Evolutionary conservation across 768 basidiomycete species (phyloP).

Genomic region (Kwoniella heveanensis): DNA sequence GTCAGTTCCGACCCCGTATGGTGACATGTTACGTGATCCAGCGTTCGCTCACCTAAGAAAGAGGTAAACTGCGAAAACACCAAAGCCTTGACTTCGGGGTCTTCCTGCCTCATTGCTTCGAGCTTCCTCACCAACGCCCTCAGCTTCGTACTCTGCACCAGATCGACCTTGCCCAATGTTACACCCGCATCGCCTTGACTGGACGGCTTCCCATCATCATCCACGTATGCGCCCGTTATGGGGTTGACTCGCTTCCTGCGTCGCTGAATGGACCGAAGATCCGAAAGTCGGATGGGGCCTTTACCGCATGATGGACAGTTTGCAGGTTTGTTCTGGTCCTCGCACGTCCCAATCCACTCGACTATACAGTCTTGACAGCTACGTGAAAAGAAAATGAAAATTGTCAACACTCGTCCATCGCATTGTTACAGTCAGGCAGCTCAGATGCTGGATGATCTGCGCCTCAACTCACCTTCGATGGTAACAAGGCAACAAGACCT

Average conservation of each 20-base stretch:
- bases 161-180: conserved; percentile 74
- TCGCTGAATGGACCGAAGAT: conserved; percentile 48
- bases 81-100: conserved; percentile 64
- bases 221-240: conserved; percentile 30
- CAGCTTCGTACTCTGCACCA: conserved; percentile 87
- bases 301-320: conserved; percentile 74
- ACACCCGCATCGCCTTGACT: conserved; percentile 53
- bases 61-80: conserved; percentile 56
- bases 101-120: conserved; percentile 64
- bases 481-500: conserved; percentile 58
- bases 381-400: conserved; percentile 57
- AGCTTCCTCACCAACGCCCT: conserved; percentile 77
- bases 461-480: conserved; percentile 46
- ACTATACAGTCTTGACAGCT: conserved; percentile 89
- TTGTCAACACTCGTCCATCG: too few species aligned
- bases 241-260: conserved; percentile 42
- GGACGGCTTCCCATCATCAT: conserved; percentile 27
- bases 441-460: too few species aligned
- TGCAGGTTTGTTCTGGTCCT: conserved; percentile 70
- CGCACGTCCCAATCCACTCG: conserved; percentile 68
- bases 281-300: conserved; percentile 46
- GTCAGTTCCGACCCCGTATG: not conserved
- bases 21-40: not conserved
- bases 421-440: too few species aligned
- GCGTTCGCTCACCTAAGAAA: conserved; percentile 41